These are phyloP conservation scores for Kluyveromyces sp. DNA, from an alignment of 1,139 yeast genomes.

Conservation along the genomic window DNA sequence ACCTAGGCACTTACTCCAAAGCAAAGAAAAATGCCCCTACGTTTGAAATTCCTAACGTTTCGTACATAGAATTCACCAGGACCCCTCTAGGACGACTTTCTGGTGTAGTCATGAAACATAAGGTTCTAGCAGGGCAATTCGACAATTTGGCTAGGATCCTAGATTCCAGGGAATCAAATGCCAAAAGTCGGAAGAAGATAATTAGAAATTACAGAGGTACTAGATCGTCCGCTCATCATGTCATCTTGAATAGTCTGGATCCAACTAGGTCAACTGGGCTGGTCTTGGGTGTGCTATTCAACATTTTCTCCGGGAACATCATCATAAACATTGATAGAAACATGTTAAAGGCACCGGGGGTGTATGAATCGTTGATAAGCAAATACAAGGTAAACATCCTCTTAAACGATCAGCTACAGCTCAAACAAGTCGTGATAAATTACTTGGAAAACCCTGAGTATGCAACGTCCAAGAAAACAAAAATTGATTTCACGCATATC, in stretches of 20 bases:
- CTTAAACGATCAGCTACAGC: conserved; percentile 81
- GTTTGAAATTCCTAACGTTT: conserved; percentile 66
- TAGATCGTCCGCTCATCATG: conserved; percentile 28
- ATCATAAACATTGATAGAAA: conserved; percentile 74
- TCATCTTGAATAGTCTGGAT: conserved; percentile 69
- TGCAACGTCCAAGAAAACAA: conserved; percentile 71
- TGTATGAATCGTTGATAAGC: conserved; percentile 76
- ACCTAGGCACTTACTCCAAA: conserved; percentile 65
- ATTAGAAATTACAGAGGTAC: conserved; percentile 34
- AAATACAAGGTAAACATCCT: conserved; percentile 64
- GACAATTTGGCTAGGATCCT: conserved; percentile 62
- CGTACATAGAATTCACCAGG: conserved; percentile 87
- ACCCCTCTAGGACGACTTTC: conserved; percentile 87
- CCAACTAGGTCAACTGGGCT: conserved; percentile 84
- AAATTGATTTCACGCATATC: conserved; percentile 72
- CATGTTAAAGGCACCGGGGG: conserved; percentile 75
- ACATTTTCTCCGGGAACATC: conserved; percentile 79
- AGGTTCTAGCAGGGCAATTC: conserved; percentile 87
- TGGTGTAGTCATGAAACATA: conserved; percentile 89
- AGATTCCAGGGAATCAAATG: conserved; percentile 47
- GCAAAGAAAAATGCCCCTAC: conserved; percentile 61
- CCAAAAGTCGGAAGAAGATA: conserved; percentile 31
- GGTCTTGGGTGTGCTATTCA: conserved; percentile 70
- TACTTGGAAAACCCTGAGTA: conserved; percentile 86
- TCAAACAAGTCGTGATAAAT: conserved; percentile 87